Evolutionary conservation across 192 early-diverging fungal genomes (phyloP).

Genomic region (Funneliformis mosseae): DNA sequence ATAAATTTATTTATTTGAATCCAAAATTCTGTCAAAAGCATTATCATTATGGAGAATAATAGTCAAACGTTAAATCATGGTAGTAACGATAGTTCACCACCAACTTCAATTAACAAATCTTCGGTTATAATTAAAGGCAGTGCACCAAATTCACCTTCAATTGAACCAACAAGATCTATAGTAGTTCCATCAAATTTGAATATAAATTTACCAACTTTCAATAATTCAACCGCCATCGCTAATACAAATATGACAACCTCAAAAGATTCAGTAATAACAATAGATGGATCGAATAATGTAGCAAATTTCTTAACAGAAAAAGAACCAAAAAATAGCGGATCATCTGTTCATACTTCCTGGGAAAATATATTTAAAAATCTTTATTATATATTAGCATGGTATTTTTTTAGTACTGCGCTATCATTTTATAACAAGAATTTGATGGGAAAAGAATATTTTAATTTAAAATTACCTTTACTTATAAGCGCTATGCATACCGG

Average conservation of each 20-base stretch:
- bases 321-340: background rate
- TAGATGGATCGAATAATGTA: conserved; percentile 22
- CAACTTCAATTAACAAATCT: too few species aligned
- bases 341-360: background rate
- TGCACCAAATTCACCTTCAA: background rate
- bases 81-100: too few species aligned
- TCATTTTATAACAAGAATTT: conserved; percentile 86
- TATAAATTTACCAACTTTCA: background rate
- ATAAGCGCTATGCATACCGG: conserved; percentile 76
- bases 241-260: background rate
- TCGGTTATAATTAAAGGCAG: too few species aligned
- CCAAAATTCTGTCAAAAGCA: too few species aligned
- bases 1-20: too few species aligned
- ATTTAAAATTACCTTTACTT: conserved; percentile 79
- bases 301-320: conserved; percentile 29
- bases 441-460: conserved; percentile 70
- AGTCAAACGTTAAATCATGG: too few species aligned
- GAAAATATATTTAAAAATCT: conserved; percentile 37
- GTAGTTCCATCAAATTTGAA: background rate
- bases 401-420: conserved; percentile 72
- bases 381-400: conserved; percentile 66
- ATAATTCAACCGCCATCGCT: background rate
- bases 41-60: too few species aligned
- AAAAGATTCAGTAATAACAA: background rate
- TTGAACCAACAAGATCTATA: background rate